Evolutionary conservation across 805 yeast genomes (phyloP).

Genomic region (Myxozyma sirexii): DNA sequence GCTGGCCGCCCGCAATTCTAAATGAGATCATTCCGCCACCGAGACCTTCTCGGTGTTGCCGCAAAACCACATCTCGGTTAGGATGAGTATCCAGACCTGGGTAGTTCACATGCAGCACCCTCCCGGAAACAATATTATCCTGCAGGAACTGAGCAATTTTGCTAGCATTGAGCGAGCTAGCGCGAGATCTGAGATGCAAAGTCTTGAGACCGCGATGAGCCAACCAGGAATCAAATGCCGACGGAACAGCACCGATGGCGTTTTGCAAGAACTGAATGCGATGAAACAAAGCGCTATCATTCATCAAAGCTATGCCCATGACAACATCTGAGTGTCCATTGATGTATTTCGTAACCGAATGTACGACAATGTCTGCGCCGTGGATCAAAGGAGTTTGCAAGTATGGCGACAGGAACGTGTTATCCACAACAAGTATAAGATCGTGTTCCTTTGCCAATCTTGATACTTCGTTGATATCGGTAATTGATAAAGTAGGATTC

Average conservation of each 20-base stretch:
- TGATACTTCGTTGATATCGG: slow-evolving; percentile 70
- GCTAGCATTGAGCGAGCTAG: slow-evolving; percentile 66
- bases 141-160: slow-evolving; percentile 68
- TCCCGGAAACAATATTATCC: slow-evolving; percentile 44
- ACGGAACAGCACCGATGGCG: slow-evolving; percentile 86
- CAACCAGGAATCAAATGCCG: slow-evolving; percentile 89
- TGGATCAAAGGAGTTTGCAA: slow-evolving; percentile 77
- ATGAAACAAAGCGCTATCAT: slow-evolving; percentile 60
- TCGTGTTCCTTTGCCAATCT: slow-evolving; percentile 54
- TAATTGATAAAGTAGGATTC: slow-evolving; percentile 80
- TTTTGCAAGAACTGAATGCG: slow-evolving; percentile 77
- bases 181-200: slow-evolving; percentile 74
- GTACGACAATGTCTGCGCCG: slow-evolving; percentile 88
- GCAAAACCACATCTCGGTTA: slow-evolving; percentile 54
- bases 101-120: slow-evolving; percentile 72
- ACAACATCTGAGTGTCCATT: slow-evolving; percentile 93
- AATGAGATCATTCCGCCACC: slow-evolving; percentile 94
- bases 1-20: slow-evolving; percentile 81
- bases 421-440: slow-evolving; percentile 71
- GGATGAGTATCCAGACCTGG: slow-evolving; percentile 73
- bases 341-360: slow-evolving; percentile 87
- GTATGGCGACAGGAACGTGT: slow-evolving; percentile 87
- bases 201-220: slow-evolving; percentile 92
- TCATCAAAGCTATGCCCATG: slow-evolving; percentile 79
- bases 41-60: slow-evolving; percentile 79